Conservation (phyloP, 371 early-diverging fungal genomes). For the Polyrhizophydium stewartii region DNA sequence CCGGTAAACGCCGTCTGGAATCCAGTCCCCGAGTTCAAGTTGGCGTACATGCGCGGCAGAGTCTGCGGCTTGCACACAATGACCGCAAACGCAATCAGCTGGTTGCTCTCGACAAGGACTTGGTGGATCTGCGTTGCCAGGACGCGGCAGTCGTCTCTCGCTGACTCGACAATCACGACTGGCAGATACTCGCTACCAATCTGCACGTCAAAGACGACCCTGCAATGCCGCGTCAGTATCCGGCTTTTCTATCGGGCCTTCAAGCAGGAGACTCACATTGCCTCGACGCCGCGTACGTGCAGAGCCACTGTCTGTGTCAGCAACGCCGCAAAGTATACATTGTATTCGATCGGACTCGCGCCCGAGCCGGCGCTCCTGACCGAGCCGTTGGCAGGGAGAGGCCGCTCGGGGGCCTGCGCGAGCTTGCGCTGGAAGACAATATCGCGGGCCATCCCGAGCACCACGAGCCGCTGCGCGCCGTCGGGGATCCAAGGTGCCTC, state of each 20-base stretch:
- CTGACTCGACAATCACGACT: slow-evolving; percentile 64
- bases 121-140: slow-evolving; percentile 49
- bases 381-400: too few relatives aligned
- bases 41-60: slow-evolving; percentile 53
- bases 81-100: slow-evolving; percentile 58
- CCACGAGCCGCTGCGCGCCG: slow-evolving; percentile 11
- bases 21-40: slow-evolving; percentile 10
- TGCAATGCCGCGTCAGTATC: neutral
- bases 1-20: slow-evolving; percentile 20
- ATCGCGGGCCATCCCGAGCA: slow-evolving; percentile 17
- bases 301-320: slow-evolving; percentile 50
- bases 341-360: slow-evolving; percentile 37
- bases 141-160: slow-evolving; percentile 44
- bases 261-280: slow-evolving; percentile 52
- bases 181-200: slow-evolving; percentile 68
- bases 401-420: too few relatives aligned
- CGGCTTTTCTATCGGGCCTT: slow-evolving; percentile 31
- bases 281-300: slow-evolving; percentile 44
- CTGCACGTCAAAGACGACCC: slow-evolving; percentile 51
- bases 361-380: too few relatives aligned
- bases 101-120: slow-evolving; percentile 49
- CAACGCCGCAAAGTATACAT: slow-evolving; percentile 49
- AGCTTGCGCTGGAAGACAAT: slow-evolving; percentile 10
- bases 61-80: slow-evolving; percentile 51
- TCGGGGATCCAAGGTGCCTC: slow-evolving; percentile 2